Conservation (phyloP, 108 stramenopile species). For the Nitzschia palea region DNA sequence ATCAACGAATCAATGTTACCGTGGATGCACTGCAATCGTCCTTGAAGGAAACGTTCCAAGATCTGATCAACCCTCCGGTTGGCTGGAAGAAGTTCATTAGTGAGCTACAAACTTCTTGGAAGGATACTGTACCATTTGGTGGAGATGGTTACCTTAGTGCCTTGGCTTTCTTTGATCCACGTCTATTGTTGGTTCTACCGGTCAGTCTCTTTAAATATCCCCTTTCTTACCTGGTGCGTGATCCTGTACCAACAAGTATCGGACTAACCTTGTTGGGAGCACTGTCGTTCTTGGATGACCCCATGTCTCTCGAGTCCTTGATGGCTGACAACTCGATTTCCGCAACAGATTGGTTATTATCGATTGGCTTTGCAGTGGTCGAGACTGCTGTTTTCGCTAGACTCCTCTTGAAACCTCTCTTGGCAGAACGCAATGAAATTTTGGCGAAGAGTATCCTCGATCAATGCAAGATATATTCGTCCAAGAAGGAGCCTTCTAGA, state of each 20-base stretch:
- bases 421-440: slow-evolving; percentile 63
- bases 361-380: slow-evolving; percentile 33
- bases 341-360: slow-evolving; percentile 15
- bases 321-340: neutral
- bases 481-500: neutral
- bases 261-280: slow-evolving; percentile 19
- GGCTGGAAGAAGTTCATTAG: slow-evolving; percentile 51
- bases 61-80: slow-evolving; percentile 6
- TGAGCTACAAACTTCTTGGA: slow-evolving; percentile 28
- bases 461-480: slow-evolving; percentile 26
- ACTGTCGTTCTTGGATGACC: slow-evolving; percentile 14
- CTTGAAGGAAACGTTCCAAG: slow-evolving; percentile 40
- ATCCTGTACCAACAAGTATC: slow-evolving; percentile 39
- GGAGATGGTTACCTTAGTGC: slow-evolving; percentile 41
- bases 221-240: slow-evolving; percentile 46
- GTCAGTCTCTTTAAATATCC: slow-evolving; percentile 63
- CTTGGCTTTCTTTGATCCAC: slow-evolving; percentile 55
- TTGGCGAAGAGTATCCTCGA: slow-evolving; percentile 54
- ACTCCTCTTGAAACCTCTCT: slow-evolving; percentile 51
- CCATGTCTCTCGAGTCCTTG: neutral
- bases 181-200: slow-evolving; percentile 45
- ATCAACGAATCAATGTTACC: slow-evolving; percentile 67
- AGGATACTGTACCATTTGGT: slow-evolving; percentile 49
- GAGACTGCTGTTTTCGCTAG: slow-evolving; percentile 62
- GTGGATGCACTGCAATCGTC: slow-evolving; percentile 36